Evolutionary conservation across 805 yeast genomes (phyloP), one percentile per base, ranked within the genome.

Genomic region (Saturnispora saitoi): DNA sequence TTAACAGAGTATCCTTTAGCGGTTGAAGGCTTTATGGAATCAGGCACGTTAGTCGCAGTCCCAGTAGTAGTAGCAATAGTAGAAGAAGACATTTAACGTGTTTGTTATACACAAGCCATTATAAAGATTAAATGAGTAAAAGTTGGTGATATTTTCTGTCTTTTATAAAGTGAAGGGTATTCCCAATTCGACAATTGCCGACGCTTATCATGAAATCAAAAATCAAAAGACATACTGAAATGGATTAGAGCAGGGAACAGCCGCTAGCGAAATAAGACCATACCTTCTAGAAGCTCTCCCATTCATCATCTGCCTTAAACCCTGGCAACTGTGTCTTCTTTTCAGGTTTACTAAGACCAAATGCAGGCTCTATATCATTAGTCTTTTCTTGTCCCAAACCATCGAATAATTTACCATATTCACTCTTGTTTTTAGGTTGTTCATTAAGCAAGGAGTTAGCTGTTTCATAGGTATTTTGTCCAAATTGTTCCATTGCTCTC

Each of bases 401-500:
- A 55, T 80, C 83, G 61, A 83, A 83, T 44, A 83, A 63, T 54
- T 70, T 68, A 30, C 76, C 73, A 55, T 75, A 78, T 48, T 72
- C 68, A 36, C 70, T 67, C 9, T 55, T 53, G 7, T 70, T 52
- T 72, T 74, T 58, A 78, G 74, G n/a, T 83, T 80, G 54, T 7
- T 50, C 50, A 9, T 51, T 48, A 4, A 52, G 80, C 26, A 95
- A 86, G 55, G 78, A 80, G 51, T 72, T 76, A 31, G 95, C 85
- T 0, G 96, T 87, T 56, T 89, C 95, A 63, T 86, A 95, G 70
- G 91, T 85, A 61, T 81, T 88, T 62, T 86, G 95, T 43, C 97
- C 96, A 69, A 91, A 93, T 70, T 93, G 97, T 51, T 87, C 83
- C 77, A 95, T 86, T n/a, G 98, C 98, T 56, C 88, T 78, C 54